Base-by-base conservation (phyloP, 1,284 basidiomycete species). In the Ustilago curta region DNA sequence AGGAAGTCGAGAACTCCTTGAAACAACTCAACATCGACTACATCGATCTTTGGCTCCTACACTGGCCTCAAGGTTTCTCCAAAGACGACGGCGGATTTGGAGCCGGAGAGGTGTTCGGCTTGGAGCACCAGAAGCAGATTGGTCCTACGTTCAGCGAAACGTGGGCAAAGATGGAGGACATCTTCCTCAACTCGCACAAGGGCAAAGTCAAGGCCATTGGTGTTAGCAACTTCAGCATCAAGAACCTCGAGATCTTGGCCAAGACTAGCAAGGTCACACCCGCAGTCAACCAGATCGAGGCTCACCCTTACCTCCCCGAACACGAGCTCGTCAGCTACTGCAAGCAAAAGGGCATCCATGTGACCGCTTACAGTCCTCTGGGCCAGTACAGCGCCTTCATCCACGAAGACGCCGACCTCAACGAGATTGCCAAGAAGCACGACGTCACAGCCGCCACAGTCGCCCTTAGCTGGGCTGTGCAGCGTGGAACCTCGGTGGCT, bases 281-380 rank as follows among this genome's bases (percentile, higher is more conserved):
- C 0, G 81, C 79, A 0, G 73, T 78, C 43, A 81, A 81, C 63
- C 81, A 82, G 60, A 64, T 82, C 52, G 80, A 82, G 49, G 56
- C 70, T 16, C 73, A 74, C 51, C 79, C 78, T 4, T 80, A 73
- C 58, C 55, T 66, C 44, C 78, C 67, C 31, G 76, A 94, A 80
- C 90, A 90, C 84, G 88, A 90, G 60, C 88, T 94, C 50, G 78
- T 91, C 60, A 85, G 87, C 18, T 94, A 90, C 86, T 88, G 92
- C 82, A 88, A 89, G 79, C 86, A 87, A 37, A 90, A 93, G 83
- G 88, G 87, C 37, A 94, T 95, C 78, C 85, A 90, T 29, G 87
- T 92, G 0, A 89, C 93, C 84, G 93, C 93, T 0, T 95, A 94
- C 86, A 93, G 91, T 9, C 94, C 94, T 4, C 88, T 94, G 31